A percentile compares a stretch with the other conserved stretches of the same genome.
These are phyloP conservation scores for Kalanchoe fedtschenkoi DNA, from an alignment of 164 flowering plant genomes.

Conservation along the genomic window DNA sequence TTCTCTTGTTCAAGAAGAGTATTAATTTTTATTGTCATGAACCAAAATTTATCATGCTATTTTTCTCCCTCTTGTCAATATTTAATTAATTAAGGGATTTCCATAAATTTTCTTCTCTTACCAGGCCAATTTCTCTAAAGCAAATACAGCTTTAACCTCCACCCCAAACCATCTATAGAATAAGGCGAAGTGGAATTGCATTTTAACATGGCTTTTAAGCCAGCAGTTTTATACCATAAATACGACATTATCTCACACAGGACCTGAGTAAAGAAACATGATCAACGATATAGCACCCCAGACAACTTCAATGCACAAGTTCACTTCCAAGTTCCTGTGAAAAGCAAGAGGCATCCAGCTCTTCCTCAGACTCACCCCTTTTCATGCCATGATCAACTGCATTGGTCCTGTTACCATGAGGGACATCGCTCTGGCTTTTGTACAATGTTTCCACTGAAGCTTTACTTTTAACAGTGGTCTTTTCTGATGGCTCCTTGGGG, in stretches of 20 bases:
- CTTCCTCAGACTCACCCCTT: conserved; percentile 2
- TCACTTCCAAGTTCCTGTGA: neutral
- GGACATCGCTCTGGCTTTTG: conserved; percentile 2
- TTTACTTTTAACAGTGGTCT: neutral
- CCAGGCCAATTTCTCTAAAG: no score
- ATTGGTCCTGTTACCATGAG: conserved; percentile 1
- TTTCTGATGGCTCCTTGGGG: conserved; percentile 20
- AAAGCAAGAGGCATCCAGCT: conserved; percentile 1
- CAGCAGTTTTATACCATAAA: neutral
- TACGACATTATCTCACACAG: neutral
- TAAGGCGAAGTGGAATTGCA: neutral
- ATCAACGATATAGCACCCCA: neutral
- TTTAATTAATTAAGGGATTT: no score
- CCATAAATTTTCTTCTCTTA: no score
- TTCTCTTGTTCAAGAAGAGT: no score
- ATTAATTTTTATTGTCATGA: no score
- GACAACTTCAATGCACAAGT: neutral
- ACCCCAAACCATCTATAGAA: no score
- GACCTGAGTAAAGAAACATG: neutral
- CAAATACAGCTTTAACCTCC: no score
- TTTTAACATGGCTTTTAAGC: neutral
- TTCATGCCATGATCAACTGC: conserved; percentile 4
- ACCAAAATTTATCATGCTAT: no score
- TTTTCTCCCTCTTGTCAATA: no score
- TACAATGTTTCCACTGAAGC: neutral